These are phyloP conservation scores for Lactifluus pinguis DNA, from an alignment of 768 basidiomycete genomes.

Conservation along the genomic window DNA sequence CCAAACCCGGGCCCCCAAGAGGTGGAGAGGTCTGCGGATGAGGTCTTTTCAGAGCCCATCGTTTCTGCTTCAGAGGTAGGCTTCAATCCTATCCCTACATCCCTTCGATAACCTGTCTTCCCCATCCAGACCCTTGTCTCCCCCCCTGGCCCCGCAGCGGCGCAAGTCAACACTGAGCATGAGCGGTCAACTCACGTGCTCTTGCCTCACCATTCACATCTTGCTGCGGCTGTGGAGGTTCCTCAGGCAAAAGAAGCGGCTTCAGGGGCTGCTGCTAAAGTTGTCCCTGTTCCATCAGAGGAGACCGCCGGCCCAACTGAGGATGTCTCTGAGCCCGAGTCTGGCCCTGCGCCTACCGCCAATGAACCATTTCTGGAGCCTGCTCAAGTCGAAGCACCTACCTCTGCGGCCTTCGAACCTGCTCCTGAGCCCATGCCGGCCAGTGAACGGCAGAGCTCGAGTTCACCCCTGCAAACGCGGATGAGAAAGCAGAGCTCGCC, in stretches of 20 bases:
- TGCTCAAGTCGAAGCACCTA: too few relatives aligned
- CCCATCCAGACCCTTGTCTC: neutral
- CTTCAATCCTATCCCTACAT: neutral
- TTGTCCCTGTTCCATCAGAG: neutral
- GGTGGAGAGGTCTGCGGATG: slow-evolving; percentile 3
- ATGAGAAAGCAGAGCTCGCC: slow-evolving; percentile 28
- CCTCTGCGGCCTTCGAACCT: too few relatives aligned
- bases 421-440: neutral
- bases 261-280: neutral
- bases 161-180: neutral
- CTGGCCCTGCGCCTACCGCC: neutral
- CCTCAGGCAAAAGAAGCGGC: neutral
- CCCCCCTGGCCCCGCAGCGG: neutral
- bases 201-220: neutral
- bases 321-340: neutral
- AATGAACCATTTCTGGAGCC: neutral
- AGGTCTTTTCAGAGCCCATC: neutral
- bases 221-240: neutral
- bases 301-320: neutral
- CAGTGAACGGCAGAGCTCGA: neutral
- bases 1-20: slow-evolving; percentile 5
- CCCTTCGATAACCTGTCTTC: neutral
- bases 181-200: slow-evolving; percentile 14
- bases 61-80: neutral
- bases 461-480: neutral